Conservation (phyloP, 169 alveolate genomes). For the Cryptosporidium parvum region DNA sequence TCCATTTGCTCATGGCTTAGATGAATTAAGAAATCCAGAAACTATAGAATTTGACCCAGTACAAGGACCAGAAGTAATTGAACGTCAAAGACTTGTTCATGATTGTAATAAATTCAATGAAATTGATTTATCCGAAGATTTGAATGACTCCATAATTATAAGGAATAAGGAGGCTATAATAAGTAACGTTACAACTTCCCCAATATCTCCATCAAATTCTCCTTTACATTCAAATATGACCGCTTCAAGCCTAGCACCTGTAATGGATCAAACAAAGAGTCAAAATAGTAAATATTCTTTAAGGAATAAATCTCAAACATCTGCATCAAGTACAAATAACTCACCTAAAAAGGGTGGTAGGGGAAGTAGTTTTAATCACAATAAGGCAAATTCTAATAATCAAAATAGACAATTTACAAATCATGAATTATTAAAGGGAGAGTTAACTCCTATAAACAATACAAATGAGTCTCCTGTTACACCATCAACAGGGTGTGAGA, state of each 20-base stretch:
- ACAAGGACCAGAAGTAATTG: constrained; percentile 75
- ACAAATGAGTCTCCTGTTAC: constrained; percentile 38
- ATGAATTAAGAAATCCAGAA: constrained; percentile 65
- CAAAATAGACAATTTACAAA: neutral
- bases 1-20: constrained; percentile 74
- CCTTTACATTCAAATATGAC: neutral
- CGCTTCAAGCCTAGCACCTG: neutral
- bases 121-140: constrained; percentile 19
- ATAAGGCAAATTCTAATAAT: neutral
- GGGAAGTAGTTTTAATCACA: constrained; percentile 1
- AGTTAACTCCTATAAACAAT: constrained; percentile 38
- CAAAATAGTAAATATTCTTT: constrained; percentile 6
- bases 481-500: constrained; percentile 75
- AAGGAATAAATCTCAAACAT: constrained; percentile 11
- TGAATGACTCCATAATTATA: neutral
- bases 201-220: neutral
- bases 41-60: constrained; percentile 71
- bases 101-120: constrained; percentile 63
- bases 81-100: constrained; percentile 71
- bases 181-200: neutral
- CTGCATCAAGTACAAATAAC: neutral
- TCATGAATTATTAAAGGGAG: constrained; percentile 11
- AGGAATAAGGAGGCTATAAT: neutral
- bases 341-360: constrained; percentile 50
- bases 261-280: neutral